Conservation (phyloP, 2,329 filamentous ascomycete genomes). For the Cylindrodendrum hubeiense region DNA sequence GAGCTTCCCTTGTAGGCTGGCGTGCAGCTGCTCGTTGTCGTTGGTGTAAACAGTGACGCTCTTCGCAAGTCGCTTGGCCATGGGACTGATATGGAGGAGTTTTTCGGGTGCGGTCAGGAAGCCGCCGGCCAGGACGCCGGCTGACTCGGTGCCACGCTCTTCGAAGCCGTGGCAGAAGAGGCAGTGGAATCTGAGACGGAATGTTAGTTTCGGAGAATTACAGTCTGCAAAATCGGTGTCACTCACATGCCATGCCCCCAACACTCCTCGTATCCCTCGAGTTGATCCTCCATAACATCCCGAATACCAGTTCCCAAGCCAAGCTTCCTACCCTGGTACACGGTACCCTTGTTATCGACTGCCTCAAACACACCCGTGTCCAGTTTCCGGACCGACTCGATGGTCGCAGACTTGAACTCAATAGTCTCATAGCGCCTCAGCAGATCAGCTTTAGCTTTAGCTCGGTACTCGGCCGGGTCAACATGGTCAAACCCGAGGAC, state of each 20-base stretch:
- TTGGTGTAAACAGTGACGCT: conserved; percentile 66
- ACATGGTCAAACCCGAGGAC: conserved; percentile 55
- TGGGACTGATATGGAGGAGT: conserved; percentile 55
- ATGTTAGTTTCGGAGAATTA: conserved; percentile 11
- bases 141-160: conserved; percentile 60
- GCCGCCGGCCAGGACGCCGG: conserved; percentile 60
- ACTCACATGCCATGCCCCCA: conserved; percentile 66
- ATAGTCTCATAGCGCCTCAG: conserved; percentile 50
- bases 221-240: background rate
- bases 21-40: conserved; percentile 51
- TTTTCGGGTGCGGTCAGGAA: conserved; percentile 46
- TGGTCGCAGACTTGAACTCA: conserved; percentile 45
- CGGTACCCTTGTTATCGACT: conserved; percentile 55
- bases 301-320: conserved; percentile 66
- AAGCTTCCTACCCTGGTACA: conserved; percentile 64
- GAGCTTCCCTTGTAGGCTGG: conserved; percentile 43
- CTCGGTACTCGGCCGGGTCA: conserved; percentile 50
- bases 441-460: conserved; percentile 50
- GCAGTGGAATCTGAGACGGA: conserved; percentile 63
- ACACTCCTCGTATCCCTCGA: conserved; percentile 66
- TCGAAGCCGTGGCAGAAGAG: conserved; percentile 72
- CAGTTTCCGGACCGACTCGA: conserved; percentile 45
- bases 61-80: conserved; percentile 58
- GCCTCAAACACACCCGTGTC: conserved; percentile 50
- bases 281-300: conserved; percentile 62